Evolutionary conservation across 768 basidiomycete genomes (phyloP).

Genomic region (Leucocoprinus sp.): DNA sequence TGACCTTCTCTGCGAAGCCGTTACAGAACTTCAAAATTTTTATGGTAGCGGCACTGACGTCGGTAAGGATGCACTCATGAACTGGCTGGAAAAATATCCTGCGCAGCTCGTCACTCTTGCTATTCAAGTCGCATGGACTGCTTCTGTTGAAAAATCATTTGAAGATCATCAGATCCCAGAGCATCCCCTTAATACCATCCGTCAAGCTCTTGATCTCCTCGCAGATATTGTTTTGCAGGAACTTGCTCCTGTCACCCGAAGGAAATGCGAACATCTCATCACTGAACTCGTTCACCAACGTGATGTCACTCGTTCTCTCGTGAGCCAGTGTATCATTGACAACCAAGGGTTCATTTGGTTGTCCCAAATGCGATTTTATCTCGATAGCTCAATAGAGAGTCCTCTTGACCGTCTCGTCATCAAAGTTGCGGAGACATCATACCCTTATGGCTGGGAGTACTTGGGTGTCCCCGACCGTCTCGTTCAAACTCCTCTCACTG

Average conservation of each 20-base stretch:
- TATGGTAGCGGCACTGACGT: constrained; percentile 61
- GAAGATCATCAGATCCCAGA: constrained; percentile 50
- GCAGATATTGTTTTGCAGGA: constrained; percentile 94
- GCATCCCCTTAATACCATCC: constrained; percentile 62
- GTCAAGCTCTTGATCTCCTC: constrained; percentile 84
- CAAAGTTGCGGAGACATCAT: constrained; percentile 81
- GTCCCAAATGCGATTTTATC: constrained; percentile 98
- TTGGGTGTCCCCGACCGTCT: constrained; percentile 94
- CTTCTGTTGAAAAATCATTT: constrained; percentile 66
- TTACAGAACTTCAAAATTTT: constrained; percentile 71
- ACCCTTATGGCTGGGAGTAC: constrained; percentile 99
- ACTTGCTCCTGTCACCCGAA: constrained; percentile 81
- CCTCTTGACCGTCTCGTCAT: constrained; percentile 77
- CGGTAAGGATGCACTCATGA: constrained; percentile 61
- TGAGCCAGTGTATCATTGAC: constrained; percentile 55
- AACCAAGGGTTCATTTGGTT: constrained; percentile 83
- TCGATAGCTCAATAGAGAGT: constrained; percentile 61
- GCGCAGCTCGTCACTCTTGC: constrained; percentile 96
- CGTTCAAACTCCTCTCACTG: constrained; percentile 96
- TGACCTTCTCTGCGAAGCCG: constrained; percentile 68
- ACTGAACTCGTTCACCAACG: constrained; percentile 98
- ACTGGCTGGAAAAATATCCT: constrained; percentile 91
- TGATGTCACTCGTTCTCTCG: constrained; percentile 82
- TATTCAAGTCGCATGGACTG: constrained; percentile 91
- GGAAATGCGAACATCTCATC: constrained; percentile 98